These are phyloP conservation scores for Myxozyma vanderwaltii DNA, from an alignment of 805 yeast species.

Conservation along the genomic window DNA sequence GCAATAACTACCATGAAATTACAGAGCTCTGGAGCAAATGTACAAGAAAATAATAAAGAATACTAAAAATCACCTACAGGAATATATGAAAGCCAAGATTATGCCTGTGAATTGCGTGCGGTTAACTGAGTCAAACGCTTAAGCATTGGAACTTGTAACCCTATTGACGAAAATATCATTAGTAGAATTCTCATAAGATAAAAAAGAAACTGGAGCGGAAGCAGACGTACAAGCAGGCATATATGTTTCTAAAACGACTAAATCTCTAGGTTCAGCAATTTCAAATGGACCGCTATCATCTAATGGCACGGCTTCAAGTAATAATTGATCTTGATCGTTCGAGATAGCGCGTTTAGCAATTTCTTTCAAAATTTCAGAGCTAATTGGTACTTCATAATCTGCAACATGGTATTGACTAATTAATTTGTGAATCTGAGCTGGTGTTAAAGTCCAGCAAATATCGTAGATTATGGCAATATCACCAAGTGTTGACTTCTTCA, in stretches of 20 bases:
- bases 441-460: constrained; percentile 89
- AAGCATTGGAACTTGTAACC: constrained; percentile 78
- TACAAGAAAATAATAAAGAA: too few species aligned
- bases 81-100: neutral
- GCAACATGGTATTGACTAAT: constrained; percentile 87
- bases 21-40: neutral
- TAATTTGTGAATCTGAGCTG: constrained; percentile 92
- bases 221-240: constrained; percentile 80
- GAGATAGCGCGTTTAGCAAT: constrained; percentile 57
- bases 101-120: constrained; percentile 7
- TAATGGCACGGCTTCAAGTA: constrained; percentile 47
- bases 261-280: constrained; percentile 57
- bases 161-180: neutral
- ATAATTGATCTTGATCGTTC: constrained; percentile 49
- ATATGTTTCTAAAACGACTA: constrained; percentile 66
- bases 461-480: constrained; percentile 92
- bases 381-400: constrained; percentile 91
- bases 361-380: constrained; percentile 73
- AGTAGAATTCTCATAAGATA: neutral
- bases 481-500: constrained; percentile 82
- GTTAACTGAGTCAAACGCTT: constrained; percentile 80
- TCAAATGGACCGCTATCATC: constrained; percentile 48
- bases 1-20: neutral
- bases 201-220: neutral
- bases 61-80: neutral